Base-by-base conservation (phyloP, 441 rosid species). In the Arabidopsis hybrid region DNA sequence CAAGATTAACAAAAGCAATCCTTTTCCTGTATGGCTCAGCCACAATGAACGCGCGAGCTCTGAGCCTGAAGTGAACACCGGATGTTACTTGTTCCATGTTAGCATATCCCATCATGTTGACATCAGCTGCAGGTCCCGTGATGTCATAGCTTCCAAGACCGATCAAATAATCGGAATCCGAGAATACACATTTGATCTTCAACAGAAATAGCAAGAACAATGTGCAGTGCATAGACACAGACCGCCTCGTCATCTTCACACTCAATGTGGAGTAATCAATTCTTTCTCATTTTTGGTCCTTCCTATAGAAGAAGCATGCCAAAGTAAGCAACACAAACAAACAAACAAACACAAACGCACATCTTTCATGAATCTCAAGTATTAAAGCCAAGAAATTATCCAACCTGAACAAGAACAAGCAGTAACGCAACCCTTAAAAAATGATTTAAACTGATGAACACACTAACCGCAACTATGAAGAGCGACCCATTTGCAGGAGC, bases 31-130 rank as follows among this genome's bases (percentile, higher is more conserved):
- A 65, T 0, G 94, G 95, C 79, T 90, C 91, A 0, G 88, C 89
- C 80, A 88, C 97, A 38, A 95, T 90, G 76, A 91, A 95, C 1
- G 95, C 14, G 16, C 99, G 92, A 62, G 97, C 95, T 4, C 94
- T 87, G 77, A 95, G 80, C 87, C 98, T 83, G 83, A 95, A 86
- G 86, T 95, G 99, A 77, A 95, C 32, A 52, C 97, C 96, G 0
- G 96, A 88, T 9, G 97, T 72, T 62, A 80, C 75, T 85, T 95
- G 99, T 36, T 87, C 98, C 49, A 79, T 81, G 63, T 91, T 87
- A 56, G 99, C 96, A 73, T 89, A 95, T 6, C 98, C 99, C 99
- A 92, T 95, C 99, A 95, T 89, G 74, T 95, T 95, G 16, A 95
- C 99, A 87, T 95, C 95, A 38, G 99, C 98, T 1, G 99, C 99